Base-by-base conservation (phyloP, 2,329 filamentous ascomycete genomes). In the Lachnellula hyalina region DNA sequence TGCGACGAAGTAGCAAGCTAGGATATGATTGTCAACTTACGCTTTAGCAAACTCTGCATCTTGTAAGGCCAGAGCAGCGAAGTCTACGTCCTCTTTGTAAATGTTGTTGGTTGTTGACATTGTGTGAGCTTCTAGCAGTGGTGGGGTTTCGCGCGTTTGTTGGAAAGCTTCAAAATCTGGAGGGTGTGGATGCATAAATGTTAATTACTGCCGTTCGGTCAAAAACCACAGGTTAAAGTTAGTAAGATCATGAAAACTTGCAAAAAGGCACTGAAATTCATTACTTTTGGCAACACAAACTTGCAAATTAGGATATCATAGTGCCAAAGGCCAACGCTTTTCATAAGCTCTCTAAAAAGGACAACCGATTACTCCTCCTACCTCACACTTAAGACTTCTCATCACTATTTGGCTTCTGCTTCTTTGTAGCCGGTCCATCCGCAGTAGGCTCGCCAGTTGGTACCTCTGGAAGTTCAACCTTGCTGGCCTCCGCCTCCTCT, bases 51-150 rank as follows among this genome's bases (percentile, higher is more conserved):
- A 87, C 7, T 80, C 77, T 1, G 75, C 70, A 61, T 83, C 83
- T 53, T 78, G 74, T 28, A 79, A 70, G 7, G 83, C 81, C n/a
- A 89, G 74, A 15, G 74, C 72, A 35, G 76, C 73, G 67, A 89
- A 89, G 63, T 88, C 80, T 28, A 88, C 73, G 42, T 79, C 79
- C 25, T 78, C 72, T 51, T 77, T 74, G 69, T 86, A 86, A 45
- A 77, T 71, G 56, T 75, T 75, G 54, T 69, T 67, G 9, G 69
- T 47, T 32, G 47, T 36, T 21, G 62, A 49, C 66, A 68, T 68
- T 8, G 54, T 60, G 45, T 15, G 4, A 8, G 19, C 12, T 25
- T 21, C 5, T 38, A 12, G 52, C 19, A 25, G 35, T 23, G 49
- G 7, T n/a, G 28, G 23, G 41, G 28, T 40, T 21, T 45, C 19